phyloP scores from a whole-genome alignment of 257 asterid genomes.

The Echites panduratus region DNA sequence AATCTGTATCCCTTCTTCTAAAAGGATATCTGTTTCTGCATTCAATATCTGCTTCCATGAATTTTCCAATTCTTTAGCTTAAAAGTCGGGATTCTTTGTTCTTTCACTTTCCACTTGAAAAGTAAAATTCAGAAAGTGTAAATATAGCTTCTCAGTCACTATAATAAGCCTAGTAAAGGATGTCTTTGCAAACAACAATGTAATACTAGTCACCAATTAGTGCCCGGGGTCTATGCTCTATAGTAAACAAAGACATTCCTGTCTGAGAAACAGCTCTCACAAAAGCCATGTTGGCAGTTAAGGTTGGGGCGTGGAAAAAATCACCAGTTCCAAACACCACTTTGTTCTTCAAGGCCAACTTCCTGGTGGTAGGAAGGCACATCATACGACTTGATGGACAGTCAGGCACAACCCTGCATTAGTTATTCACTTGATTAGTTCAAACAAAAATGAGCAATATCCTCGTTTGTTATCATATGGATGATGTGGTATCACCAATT shows the following conservation, averaged over 20 bases:
- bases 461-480: background rate
- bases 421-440: conserved; percentile 19
- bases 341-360: conserved; percentile 80
- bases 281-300: conserved; percentile 90
- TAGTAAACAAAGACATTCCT: conserved; percentile 70
- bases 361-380: conserved; percentile 80
- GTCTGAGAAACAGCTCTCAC: conserved; percentile 85
- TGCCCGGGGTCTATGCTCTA: conserved; percentile 83
- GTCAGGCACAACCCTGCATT: conserved; percentile 74
- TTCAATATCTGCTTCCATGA: background rate
- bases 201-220: conserved; percentile 60
- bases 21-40: conserved; percentile 2
- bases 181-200: background rate
- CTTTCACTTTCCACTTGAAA: background rate
- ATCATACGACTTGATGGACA: conserved; percentile 67
- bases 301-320: conserved; percentile 69
- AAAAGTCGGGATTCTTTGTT: background rate
- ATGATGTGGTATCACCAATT: background rate
- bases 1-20: background rate
- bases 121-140: background rate
- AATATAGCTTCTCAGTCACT: background rate
- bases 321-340: conserved; percentile 95
- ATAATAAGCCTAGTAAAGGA: background rate
- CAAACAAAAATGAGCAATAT: background rate
- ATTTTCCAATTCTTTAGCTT: background rate